Conservation (phyloP, 1,284 basidiomycete genomes). For the Tilletia caries region DNA sequence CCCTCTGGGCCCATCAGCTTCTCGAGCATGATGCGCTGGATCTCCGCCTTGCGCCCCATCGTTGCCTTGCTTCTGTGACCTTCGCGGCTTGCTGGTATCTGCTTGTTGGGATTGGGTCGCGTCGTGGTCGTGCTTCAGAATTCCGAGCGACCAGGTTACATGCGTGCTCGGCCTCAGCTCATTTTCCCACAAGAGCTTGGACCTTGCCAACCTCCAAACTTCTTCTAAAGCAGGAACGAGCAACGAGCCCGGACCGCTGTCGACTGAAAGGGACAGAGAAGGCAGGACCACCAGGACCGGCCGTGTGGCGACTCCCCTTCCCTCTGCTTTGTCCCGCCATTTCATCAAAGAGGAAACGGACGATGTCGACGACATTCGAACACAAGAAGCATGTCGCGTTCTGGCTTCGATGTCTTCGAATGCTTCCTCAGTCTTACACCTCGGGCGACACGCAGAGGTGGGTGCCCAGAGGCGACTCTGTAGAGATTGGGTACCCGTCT, state of each 20-base stretch:
- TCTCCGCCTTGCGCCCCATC: slow-evolving; percentile 61
- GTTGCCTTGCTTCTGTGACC: background rate
- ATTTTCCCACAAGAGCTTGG: too few species aligned
- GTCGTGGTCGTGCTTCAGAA: background rate
- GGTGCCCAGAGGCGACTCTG: background rate
- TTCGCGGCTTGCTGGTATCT: background rate
- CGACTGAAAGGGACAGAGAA: too few species aligned
- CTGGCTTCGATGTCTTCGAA: slow-evolving; percentile 37
- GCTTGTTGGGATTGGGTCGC: background rate
- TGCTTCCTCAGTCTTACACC: slow-evolving; percentile 43
- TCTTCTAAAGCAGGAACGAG: too few species aligned
- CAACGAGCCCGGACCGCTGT: background rate
- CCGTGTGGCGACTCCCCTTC: too few species aligned
- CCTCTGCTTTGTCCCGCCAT: too few species aligned
- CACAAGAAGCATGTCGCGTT: slow-evolving; percentile 39
- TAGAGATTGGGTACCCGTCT: background rate
- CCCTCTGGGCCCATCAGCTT: slow-evolving; percentile 54
- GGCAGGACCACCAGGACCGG: too few species aligned
- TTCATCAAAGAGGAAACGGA: background rate
- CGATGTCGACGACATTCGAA: background rate
- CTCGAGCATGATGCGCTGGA: slow-evolving; percentile 89
- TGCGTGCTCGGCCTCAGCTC: too few species aligned
- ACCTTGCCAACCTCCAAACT: too few species aligned
- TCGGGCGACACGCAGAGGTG: slow-evolving; percentile 45
- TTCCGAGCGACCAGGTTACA: too few species aligned